Evolutionary conservation across 2,329 filamentous ascomycete genomes (phyloP), one percentile per base, ranked within the genome.

Genomic region (Diaporthe australafricana): DNA sequence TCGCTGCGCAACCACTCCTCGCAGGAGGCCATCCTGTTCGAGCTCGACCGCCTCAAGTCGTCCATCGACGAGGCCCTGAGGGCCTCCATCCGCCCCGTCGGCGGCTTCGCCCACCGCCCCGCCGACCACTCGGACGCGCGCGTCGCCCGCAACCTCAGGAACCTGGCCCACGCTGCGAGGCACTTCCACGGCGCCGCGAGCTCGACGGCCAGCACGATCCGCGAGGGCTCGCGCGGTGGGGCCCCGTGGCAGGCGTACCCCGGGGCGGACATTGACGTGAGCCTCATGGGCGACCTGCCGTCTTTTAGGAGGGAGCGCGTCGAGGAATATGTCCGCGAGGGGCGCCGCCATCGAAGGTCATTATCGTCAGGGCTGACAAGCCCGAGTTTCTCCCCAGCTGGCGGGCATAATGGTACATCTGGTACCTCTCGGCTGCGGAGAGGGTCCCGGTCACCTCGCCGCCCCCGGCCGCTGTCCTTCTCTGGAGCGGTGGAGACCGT

Each of bases 121-220:
- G 69, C 62, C 8, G 57, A 66, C 38, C 30, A 70, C 30, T 74
- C 71, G 32, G 71, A 75, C 63, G 60, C 72, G 25, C 55, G 73
- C 42, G 55, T 74, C 3, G 67, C 67, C 14, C 73, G 66, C 3
- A 77, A 78, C 22, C 70, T 78, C 65, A 71, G 74, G 40, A 73
- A 75, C 35, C 69, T 79, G 14, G 74, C 77, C 25, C 63, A 75
- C 27, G 77, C 76, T 45, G 77, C 77, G 3, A 71, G 72, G 22
- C 71, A 75, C 12, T 78, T 79, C 66, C 76, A 79, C 62, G 74
- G 76, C 3, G 70, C 74, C 1, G 77, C 77, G 2, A 77, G 75
- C 52, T 76, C 76, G 1, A 74, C 77, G 1, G 73, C 75, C 4
- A 74, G 73, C 62, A 75, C 76, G 1, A 74, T 70, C 8, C 68